These are phyloP conservation scores for Amoebophrya sp. DNA, from an alignment of 169 alveolate genomes.

Conservation along the genomic window DNA sequence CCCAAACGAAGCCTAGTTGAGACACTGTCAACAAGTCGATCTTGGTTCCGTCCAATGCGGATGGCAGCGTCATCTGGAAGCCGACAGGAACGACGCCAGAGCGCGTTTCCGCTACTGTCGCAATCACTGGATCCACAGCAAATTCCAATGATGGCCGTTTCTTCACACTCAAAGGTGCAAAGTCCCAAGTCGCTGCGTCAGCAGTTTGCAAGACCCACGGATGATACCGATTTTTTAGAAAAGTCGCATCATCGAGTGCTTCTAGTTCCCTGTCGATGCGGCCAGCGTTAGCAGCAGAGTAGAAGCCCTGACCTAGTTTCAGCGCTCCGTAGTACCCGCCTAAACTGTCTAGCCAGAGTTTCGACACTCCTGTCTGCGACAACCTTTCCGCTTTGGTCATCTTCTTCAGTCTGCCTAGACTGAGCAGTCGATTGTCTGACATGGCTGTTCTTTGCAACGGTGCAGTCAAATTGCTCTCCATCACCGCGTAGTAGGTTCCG, in stretches of 20 bases:
- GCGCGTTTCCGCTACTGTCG: background rate
- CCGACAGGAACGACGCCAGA: background rate
- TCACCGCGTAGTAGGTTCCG: background rate
- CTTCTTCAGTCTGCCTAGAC: background rate
- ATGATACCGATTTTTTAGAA: background rate
- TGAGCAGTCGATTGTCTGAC: background rate
- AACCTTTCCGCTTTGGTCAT: background rate
- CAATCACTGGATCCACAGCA: background rate
- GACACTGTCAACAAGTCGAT: background rate
- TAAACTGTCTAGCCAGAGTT: background rate
- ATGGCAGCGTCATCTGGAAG: background rate
- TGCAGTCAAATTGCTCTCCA: background rate
- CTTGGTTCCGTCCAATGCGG: conserved; percentile 8
- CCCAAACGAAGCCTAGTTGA: background rate
- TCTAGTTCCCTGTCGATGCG: background rate
- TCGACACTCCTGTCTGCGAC: background rate
- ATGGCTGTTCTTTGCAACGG: background rate
- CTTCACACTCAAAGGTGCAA: background rate
- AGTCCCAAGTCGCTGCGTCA: background rate
- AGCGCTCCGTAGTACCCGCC: background rate
- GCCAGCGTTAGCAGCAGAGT: background rate
- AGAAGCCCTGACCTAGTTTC: background rate
- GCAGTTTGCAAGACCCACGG: background rate
- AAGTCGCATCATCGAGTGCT: background rate
- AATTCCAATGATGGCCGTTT: background rate